Evolutionary conservation across 2,329 filamentous ascomycete genomes (phyloP).

Genomic region (Chaetoscypha palmicola): DNA sequence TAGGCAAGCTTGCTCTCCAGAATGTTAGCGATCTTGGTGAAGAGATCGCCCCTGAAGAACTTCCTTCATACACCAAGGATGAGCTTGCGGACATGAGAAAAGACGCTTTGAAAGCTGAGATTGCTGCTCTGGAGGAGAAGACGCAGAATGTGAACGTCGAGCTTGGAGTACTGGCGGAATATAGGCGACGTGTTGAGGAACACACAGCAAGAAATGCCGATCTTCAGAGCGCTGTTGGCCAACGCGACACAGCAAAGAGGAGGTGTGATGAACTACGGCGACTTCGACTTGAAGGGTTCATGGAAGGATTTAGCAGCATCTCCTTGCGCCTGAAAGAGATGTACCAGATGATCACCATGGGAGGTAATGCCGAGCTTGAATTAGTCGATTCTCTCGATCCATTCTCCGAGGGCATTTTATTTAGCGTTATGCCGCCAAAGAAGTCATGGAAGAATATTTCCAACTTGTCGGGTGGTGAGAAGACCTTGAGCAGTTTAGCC

Average conservation of each 20-base stretch:
- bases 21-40: constrained; percentile 67
- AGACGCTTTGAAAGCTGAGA: constrained; percentile 60
- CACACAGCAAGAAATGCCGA: constrained; percentile 77
- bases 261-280: constrained; percentile 87
- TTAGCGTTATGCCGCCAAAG: constrained; percentile 98
- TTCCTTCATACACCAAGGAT: constrained; percentile 72
- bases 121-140: constrained; percentile 61
- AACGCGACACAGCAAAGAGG: constrained; percentile 83
- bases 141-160: constrained; percentile 85
- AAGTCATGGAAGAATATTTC: constrained; percentile 99
- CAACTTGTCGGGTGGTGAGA: constrained; percentile 92
- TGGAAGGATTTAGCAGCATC: constrained; percentile 94
- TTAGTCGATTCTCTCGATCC: constrained; percentile 94
- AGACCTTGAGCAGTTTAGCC: constrained; percentile 87
- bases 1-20: constrained; percentile 75
- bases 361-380: constrained; percentile 94
- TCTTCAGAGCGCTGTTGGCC: constrained; percentile 66
- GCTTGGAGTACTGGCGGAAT: constrained; percentile 80
- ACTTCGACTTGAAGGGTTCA: constrained; percentile 89
- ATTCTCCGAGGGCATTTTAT: constrained; percentile 93
- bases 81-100: constrained; percentile 58
- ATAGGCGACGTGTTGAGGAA: constrained; percentile 78
- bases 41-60: constrained; percentile 45
- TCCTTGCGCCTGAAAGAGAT: constrained; percentile 95
- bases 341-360: constrained; percentile 99